Evolutionary conservation across 768 basidiomycete species (phyloP).

Genomic region (Hypholoma sublateritium): DNA sequence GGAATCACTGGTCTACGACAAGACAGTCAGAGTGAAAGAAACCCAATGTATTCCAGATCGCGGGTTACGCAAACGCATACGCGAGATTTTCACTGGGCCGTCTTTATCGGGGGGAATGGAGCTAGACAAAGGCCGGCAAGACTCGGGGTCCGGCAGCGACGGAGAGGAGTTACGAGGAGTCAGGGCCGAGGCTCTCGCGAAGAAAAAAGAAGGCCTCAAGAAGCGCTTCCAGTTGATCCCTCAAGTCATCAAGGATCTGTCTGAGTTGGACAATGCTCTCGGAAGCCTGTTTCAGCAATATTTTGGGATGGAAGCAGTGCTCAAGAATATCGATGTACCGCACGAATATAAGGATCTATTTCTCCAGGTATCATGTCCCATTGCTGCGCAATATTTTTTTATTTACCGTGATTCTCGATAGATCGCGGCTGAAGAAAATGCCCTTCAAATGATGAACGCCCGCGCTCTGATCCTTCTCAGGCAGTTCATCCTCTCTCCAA

Average conservation of each 20-base stretch:
- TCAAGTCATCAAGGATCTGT: neutral
- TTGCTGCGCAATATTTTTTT: neutral
- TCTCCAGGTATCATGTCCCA: neutral
- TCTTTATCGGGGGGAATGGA: neutral
- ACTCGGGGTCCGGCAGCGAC: neutral
- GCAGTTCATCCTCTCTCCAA: neutral
- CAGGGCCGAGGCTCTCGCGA: neutral
- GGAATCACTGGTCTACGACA: neutral
- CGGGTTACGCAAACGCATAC: neutral
- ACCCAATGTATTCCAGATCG: neutral
- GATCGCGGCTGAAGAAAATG: neutral
- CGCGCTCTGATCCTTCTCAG: neutral
- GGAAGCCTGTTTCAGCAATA: neutral
- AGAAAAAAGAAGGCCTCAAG: neutral
- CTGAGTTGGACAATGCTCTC: neutral
- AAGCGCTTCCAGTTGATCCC: neutral
- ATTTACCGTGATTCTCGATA: neutral
- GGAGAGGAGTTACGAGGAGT: neutral
- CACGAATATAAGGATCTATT: neutral
- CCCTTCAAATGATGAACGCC: neutral
- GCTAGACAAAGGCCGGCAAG: neutral
- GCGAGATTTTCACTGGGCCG: neutral
- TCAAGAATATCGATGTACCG: neutral
- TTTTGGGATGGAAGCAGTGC: neutral
- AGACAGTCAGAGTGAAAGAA: neutral